Evolutionary conservation across 306 rosid species (phyloP).

Genomic region (Ormosia semicastrata): DNA sequence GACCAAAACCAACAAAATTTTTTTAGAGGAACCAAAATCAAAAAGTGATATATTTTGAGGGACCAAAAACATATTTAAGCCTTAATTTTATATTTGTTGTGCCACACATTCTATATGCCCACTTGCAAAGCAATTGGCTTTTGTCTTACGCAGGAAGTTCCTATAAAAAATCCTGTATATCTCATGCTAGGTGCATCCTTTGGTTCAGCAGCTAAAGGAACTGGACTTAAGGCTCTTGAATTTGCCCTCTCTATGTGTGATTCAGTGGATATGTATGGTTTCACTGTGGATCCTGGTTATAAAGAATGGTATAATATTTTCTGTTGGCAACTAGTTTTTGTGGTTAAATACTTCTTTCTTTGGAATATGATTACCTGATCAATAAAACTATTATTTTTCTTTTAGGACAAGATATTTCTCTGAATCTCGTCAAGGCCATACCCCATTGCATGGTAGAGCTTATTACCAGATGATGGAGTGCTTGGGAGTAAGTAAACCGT

Average conservation of each 20-base stretch:
- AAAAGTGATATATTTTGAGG: too few relatives aligned
- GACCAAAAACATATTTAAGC: background rate
- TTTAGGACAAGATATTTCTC: constrained; percentile 97
- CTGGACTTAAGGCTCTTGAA: constrained; percentile 99
- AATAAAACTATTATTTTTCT: constrained; percentile 11
- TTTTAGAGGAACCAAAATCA: too few relatives aligned
- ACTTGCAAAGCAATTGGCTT: constrained; percentile 28
- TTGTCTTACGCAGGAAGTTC: constrained; percentile 77
- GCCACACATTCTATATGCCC: background rate
- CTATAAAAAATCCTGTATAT: constrained; percentile 85
- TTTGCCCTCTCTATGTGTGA: constrained; percentile 92
- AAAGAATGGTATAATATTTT: constrained; percentile 78
- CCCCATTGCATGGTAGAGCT: constrained; percentile 96
- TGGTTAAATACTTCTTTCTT: constrained; percentile 4
- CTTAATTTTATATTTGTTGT: background rate
- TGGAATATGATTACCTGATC: constrained; percentile 23
- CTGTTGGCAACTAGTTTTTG: constrained; percentile 4
- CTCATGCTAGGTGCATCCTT: constrained; percentile 95
- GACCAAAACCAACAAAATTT: too few relatives aligned
- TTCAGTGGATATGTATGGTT: constrained; percentile 98
- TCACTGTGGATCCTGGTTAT: constrained; percentile 98
- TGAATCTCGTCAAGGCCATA: constrained; percentile 96
- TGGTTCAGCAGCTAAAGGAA: constrained; percentile 99
- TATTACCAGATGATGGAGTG: constrained; percentile 99
- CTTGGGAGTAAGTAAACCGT: constrained; percentile 76